phyloP scores from a whole-genome alignment of 2,329 filamentous ascomycete genomes.

The Colletotrichum limetticola region DNA sequence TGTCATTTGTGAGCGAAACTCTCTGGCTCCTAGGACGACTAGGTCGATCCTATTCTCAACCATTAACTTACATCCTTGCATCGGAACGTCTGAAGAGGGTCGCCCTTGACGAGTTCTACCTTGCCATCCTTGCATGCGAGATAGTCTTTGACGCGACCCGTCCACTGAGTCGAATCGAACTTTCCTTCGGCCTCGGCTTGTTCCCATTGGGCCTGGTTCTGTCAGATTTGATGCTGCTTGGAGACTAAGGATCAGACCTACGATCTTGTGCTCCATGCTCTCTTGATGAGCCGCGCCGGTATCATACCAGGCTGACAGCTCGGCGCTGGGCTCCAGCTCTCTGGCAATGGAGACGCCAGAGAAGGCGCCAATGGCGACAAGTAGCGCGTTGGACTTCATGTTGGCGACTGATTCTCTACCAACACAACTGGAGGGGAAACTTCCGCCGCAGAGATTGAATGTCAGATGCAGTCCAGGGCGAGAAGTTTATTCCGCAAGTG shows the following conservation, averaged over 20 bases:
- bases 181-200: conserved; percentile 45
- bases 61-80: conserved; percentile 47
- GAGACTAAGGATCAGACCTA: not conserved
- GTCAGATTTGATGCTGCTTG: not conserved
- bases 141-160: conserved; percentile 34
- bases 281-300: conserved; percentile 35
- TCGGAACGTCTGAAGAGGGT: conserved; percentile 54
- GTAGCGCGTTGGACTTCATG: conserved; percentile 12
- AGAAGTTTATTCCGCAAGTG: not conserved
- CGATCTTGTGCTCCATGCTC: conserved; percentile 36
- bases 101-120: conserved; percentile 51
- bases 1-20: conserved; percentile 14
- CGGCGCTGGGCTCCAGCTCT: conserved; percentile 34
- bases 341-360: conserved; percentile 22
- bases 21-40: not conserved
- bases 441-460: too few species aligned
- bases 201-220: conserved; percentile 43
- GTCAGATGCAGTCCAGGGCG: not conserved
- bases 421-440: not conserved
- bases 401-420: not conserved
- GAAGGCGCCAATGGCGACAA: conserved; percentile 4
- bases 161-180: conserved; percentile 48
- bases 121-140: conserved; percentile 50
- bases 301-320: conserved; percentile 34
- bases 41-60: not conserved